These are phyloP conservation scores for Pontederia crassipes DNA, from an alignment of 176 grass and related monocot genomes.

Conservation along the genomic window DNA sequence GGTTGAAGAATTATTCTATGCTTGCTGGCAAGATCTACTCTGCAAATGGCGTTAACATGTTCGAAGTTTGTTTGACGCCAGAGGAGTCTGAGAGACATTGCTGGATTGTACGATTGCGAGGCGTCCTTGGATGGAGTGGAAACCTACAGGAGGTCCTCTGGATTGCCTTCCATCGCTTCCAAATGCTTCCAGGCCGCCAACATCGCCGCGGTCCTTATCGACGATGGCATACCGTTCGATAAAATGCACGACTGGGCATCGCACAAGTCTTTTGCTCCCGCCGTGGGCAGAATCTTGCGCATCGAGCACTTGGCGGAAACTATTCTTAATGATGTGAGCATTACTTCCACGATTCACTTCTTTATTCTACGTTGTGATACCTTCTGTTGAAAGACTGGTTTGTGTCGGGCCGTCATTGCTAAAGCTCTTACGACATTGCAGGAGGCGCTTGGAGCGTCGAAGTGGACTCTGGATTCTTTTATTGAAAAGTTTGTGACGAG, in stretches of 20 bases:
- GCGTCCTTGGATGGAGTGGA: constrained; percentile 55
- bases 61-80: constrained; percentile 14
- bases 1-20: no score
- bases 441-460: constrained; percentile 52
- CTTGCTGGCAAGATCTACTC: neutral
- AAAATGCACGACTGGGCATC: constrained; percentile 60
- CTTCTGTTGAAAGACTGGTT: neutral
- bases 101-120: constrained; percentile 57
- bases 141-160: constrained; percentile 47
- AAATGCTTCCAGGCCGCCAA: constrained; percentile 91
- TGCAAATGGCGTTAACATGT: constrained; percentile 6
- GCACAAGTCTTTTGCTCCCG: constrained; percentile 58
- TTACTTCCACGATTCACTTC: constrained; percentile 14
- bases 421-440: constrained; percentile 25
- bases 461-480: constrained; percentile 73
- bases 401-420: neutral
- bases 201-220: constrained; percentile 59
- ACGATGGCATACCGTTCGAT: constrained; percentile 66
- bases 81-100: constrained; percentile 89
- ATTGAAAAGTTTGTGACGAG: constrained; percentile 51
- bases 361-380: neutral
- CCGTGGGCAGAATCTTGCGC: constrained; percentile 63
- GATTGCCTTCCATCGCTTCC: constrained; percentile 37
- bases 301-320: constrained; percentile 81
- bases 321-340: constrained; percentile 81